Percentiles rank a stretch among this genome's conserved stretches.
Conservation (phyloP, 805 yeast genomes). For the Candida tallmaniae region DNA sequence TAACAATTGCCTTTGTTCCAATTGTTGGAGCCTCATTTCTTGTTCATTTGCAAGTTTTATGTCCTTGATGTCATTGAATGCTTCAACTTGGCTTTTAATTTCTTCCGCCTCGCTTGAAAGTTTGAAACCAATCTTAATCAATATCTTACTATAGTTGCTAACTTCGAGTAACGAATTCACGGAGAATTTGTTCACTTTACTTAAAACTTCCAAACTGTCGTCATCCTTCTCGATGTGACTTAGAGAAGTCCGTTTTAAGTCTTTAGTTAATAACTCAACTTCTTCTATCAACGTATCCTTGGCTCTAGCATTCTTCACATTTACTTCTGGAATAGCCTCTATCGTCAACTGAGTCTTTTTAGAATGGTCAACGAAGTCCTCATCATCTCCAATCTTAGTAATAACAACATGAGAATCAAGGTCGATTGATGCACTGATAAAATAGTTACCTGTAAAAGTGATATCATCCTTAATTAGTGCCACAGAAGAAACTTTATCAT, state of each 20-base stretch:
- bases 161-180: slow-evolving; percentile 13
- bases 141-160: slow-evolving; percentile 12
- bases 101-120: slow-evolving; percentile 20
- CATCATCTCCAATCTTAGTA: background rate
- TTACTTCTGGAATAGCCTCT: slow-evolving; percentile 1
- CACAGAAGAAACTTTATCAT: background rate
- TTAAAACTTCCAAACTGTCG: slow-evolving; percentile 3
- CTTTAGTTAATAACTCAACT: slow-evolving; percentile 1
- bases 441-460: slow-evolving; percentile 25
- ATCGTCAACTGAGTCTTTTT: slow-evolving; percentile 5
- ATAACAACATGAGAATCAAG: slow-evolving; percentile 3
- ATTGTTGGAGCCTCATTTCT: slow-evolving; percentile 10
- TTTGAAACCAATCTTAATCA: slow-evolving; percentile 17
- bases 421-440: slow-evolving; percentile 10
- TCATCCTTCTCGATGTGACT: background rate
- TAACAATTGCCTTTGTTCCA: slow-evolving; percentile 5
- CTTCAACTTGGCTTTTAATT: slow-evolving; percentile 13
- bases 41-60: slow-evolving; percentile 1
- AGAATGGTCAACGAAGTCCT: slow-evolving; percentile 13
- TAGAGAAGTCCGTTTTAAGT: background rate
- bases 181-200: slow-evolving; percentile 17
- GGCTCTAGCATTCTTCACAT: background rate
- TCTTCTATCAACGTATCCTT: slow-evolving; percentile 4
- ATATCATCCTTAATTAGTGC: slow-evolving; percentile 21
- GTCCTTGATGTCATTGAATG: background rate